A percentile compares a stretch with the other conserved stretches of the same genome.
Conservation (phyloP, 768 basidiomycete genomes). For the Amanita muscaria region DNA sequence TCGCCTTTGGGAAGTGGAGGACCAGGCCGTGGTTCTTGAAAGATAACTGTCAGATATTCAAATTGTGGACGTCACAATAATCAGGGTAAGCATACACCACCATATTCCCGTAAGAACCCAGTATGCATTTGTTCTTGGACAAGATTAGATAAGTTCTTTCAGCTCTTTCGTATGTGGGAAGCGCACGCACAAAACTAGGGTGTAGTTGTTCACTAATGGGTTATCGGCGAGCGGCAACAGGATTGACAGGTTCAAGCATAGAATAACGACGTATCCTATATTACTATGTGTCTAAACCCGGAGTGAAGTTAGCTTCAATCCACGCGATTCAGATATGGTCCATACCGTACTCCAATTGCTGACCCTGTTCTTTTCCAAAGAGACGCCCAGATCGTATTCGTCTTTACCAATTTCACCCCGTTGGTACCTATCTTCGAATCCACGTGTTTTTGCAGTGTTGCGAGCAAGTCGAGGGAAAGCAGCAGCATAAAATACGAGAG, state of each 20-base stretch:
- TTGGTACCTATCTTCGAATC: slow-evolving; percentile 46
- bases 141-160: neutral
- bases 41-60: slow-evolving; percentile 46
- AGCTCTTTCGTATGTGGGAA: neutral
- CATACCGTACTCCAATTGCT: slow-evolving; percentile 77
- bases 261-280: slow-evolving; percentile 59
- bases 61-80: neutral
- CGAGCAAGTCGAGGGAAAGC: slow-evolving; percentile 74
- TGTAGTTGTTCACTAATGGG: slow-evolving; percentile 66
- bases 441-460: slow-evolving; percentile 58
- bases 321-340: neutral
- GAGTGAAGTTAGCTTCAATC: neutral
- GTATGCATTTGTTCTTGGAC: slow-evolving; percentile 53
- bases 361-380: slow-evolving; percentile 75
- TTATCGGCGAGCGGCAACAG: slow-evolving; percentile 53
- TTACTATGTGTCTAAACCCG: slow-evolving; percentile 58
- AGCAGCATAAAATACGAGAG: slow-evolving; percentile 74
- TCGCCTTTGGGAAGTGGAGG: slow-evolving; percentile 72
- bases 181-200: slow-evolving; percentile 52
- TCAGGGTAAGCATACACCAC: slow-evolving; percentile 58
- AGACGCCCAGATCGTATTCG: slow-evolving; percentile 67
- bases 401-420: slow-evolving; percentile 49
- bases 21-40: slow-evolving; percentile 78
- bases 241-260: slow-evolving; percentile 60
- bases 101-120: slow-evolving; percentile 78